Evolutionary conservation across 108 stramenopile species (phyloP), one percentile per base, ranked within the genome.

Genomic region (Skeletonema grethae): DNA sequence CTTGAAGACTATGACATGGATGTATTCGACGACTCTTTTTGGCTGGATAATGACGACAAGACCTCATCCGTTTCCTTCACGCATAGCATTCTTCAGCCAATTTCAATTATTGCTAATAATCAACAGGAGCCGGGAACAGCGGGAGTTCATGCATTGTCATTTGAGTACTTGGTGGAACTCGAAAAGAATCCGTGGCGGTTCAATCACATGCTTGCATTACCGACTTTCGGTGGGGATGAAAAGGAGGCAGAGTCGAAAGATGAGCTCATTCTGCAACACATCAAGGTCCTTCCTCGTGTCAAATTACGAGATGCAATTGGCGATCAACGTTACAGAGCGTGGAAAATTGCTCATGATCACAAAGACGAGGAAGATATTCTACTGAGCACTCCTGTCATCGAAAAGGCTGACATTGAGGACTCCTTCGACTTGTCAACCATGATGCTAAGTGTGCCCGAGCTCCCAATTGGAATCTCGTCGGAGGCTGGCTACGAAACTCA

Each of bases 101-200:
- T 86, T 24, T 74, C 83, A 13, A 82, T 86, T 24, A 50, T 76
- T 65, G 41, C 66, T 20, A 72, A 74, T 9, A 35, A 73, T 11
- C 38, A 69, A 22, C 61, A 65, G 31, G 58, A 72, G 38, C 65
- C 72, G 43, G 75, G 76, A 5, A 53, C 38, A 61, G 61, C 41
- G 38, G 72, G 73, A 18, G 71, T 79, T 22, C 72, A 79, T 61
- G 67, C 77, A 28, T 50, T 84, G 50, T 81, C 80, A 10, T 50
- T 88, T 25, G 84, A 90, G 64, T 89, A 89, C 57, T 72, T 90
- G 24, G 83, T 82, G 7, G 85, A 88, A 64, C 55, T 91, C 9
- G 94, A 95, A 67, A 84, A 84, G 62, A 88, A 83, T 43, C 88
- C 89, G 7, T 95, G 91, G 94, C 69, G 75, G 38, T 95, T 92